A percentile compares a stretch with the other conserved stretches of the same genome.
Evolutionary conservation across 2,329 filamentous ascomycete species (phyloP).

Genomic region (Tolypocladium cylindrosporum): DNA sequence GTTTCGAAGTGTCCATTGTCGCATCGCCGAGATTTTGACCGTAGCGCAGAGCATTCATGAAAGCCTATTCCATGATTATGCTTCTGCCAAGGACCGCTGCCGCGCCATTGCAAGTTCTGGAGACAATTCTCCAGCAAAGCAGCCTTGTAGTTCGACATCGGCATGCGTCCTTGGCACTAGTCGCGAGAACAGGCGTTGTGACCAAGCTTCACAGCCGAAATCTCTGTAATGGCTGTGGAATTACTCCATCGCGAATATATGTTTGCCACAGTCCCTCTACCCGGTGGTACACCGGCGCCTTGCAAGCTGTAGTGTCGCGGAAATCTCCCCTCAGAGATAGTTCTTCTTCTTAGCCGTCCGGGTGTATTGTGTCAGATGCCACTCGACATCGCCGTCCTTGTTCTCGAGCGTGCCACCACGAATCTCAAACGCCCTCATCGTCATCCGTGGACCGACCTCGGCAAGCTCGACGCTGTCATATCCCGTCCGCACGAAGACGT

Average conservation of each 20-base stretch:
- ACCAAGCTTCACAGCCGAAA: neutral
- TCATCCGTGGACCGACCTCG: conserved; percentile 90
- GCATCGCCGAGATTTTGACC: neutral
- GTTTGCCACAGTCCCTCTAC: neutral
- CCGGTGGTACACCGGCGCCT: neutral
- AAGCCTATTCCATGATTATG: neutral
- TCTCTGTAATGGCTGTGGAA: neutral
- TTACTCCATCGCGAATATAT: neutral
- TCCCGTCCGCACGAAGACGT: conserved; percentile 86
- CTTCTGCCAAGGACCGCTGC: neutral
- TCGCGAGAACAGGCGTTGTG: neutral
- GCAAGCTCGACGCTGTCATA: conserved; percentile 83
- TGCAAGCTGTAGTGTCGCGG: neutral
- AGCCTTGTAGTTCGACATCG: neutral
- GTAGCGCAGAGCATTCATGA: neutral
- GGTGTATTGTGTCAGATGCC: conserved; percentile 93
- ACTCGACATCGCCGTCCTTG: conserved; percentile 91
- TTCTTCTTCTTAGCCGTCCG: conserved; percentile 83
- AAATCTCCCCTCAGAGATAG: conserved; percentile 1
- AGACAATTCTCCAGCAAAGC: neutral
- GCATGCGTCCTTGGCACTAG: neutral
- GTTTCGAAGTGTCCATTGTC: neutral
- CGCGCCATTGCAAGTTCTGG: neutral
- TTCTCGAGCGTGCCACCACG: conserved; percentile 84
- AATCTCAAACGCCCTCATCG: conserved; percentile 94